Base-by-base conservation (phyloP, 768 basidiomycete genomes). In the Termitomyces sp. region DNA sequence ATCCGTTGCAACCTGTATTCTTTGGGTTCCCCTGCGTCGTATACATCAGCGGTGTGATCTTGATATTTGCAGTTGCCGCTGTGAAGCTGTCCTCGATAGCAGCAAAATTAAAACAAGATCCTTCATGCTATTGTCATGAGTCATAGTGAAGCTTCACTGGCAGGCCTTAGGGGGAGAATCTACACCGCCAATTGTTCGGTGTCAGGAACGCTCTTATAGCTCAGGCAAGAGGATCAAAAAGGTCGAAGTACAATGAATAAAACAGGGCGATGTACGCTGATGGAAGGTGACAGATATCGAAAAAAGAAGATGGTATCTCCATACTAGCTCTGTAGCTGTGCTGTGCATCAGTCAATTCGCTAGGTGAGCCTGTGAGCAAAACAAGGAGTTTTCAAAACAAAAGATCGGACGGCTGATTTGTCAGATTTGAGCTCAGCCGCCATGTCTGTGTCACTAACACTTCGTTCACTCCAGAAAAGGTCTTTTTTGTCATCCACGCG, bases 361-460 rank as follows among this genome's bases (percentile, higher is more conserved):
- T n/a, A 4, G n/a, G 3, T 6, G 27, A 8, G 44, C 5, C n/a
- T 47, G 46, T n/a, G n/a, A n/a, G n/a, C n/a, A n/a, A n/a, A n/a
- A 40, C 16, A 9, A 40, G 6, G 10, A 40, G 11, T 3, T 0
- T n/a, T 8, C 6, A n/a, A 40, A 40, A n/a, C 37, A 19, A 19
- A 37, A 39, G 39, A n/a, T 40, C 39, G 39, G 39, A 12, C 34
- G 11, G 39, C 39, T n/a, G 41, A 34, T 48, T 49, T 49, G 32
- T 49, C 48, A 49, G 34, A 17, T 14, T 47, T 9, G 30, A 19
- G 19, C 46, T 32, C 40, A 41, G 12, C 35, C 35, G 35, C 1
- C 48, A 61, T 58, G 57, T 52, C 60, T 21, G 25, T 48, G 34
- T 47, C 59, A 39, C 43, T 57, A 35, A 46, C 54, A 17, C 48